Evolutionary conservation across 1,284 basidiomycete species (phyloP).

Genomic region (Naganishia liquefaciens): DNA sequence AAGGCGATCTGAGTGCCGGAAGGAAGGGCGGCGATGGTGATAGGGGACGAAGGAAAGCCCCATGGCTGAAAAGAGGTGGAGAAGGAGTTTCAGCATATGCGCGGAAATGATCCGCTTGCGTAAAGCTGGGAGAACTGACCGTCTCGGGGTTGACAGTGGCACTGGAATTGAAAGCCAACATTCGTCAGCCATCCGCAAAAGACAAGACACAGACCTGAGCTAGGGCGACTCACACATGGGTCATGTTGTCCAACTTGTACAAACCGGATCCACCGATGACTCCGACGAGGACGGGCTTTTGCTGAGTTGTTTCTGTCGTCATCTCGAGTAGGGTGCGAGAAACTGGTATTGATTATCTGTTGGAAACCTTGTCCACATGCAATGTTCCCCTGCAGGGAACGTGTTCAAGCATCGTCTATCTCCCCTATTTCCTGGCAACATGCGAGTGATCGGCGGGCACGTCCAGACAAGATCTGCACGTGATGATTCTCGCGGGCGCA

Average conservation of each 20-base stretch:
- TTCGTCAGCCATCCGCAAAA: not conserved
- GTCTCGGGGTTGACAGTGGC: conserved; percentile 64
- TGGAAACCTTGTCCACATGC: not conserved
- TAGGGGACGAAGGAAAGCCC: conserved; percentile 88
- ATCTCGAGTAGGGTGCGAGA: not conserved
- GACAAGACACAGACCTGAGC: not conserved
- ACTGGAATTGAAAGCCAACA: not conserved
- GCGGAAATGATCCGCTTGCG: not conserved
- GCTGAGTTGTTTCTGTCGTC: conserved; percentile 2
- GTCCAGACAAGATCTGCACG: conserved; percentile 8
- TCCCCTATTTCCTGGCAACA: too few relatives aligned
- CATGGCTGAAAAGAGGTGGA: conserved; percentile 67
- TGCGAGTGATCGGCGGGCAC: conserved; percentile 3
- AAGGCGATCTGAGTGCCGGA: conserved; percentile 82
- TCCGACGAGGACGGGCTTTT: conserved; percentile 64
- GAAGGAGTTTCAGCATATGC: conserved; percentile 4
- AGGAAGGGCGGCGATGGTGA: conserved; percentile 79
- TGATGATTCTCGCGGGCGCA: conserved; percentile 9
- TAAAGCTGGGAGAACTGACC: conserved; percentile 53
- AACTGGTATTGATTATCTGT: not conserved
- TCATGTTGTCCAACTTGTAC: conserved; percentile 87
- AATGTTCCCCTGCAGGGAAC: not conserved
- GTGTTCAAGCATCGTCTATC: conserved; percentile 23
- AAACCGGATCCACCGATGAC: conserved; percentile 82
- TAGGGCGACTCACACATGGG: conserved; percentile 64